These are phyloP conservation scores for Fusarium decemcellulare DNA, from an alignment of 2,329 filamentous ascomycete species.

Conservation along the genomic window DNA sequence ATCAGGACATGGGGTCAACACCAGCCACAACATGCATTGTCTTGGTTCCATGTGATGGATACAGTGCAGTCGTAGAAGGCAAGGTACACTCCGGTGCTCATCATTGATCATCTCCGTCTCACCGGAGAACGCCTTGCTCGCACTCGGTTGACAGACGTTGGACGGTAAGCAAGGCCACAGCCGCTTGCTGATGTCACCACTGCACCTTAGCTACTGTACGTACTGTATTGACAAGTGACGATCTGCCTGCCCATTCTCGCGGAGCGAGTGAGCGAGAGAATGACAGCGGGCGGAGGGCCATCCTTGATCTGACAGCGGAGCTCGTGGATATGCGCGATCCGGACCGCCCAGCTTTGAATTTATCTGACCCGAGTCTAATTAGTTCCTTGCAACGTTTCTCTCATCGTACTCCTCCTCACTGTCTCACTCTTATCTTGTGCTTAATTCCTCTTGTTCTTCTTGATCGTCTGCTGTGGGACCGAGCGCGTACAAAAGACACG, in stretches of 20 bases:
- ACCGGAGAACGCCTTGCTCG: constrained; percentile 8
- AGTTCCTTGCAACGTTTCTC: not conserved
- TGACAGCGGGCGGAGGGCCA: constrained; percentile 1
- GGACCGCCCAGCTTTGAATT: not conserved
- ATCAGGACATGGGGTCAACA: constrained; percentile 17
- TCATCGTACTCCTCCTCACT: not conserved
- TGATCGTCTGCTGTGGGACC: constrained; percentile 24
- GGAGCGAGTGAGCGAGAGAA: not conserved
- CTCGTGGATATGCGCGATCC: constrained; percentile 15
- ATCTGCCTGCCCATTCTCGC: constrained; percentile 1
- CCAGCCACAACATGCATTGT: constrained; percentile 22
- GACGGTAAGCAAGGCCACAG: constrained; percentile 33
- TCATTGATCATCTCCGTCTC: constrained; percentile 3
- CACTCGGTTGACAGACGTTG: not conserved
- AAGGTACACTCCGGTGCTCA: not conserved
- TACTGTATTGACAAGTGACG: constrained; percentile 30
- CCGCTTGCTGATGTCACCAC: constrained; percentile 40
- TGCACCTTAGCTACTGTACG: not conserved
- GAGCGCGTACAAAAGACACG: constrained; percentile 25
- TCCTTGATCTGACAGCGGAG: constrained; percentile 36
- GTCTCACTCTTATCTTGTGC: not conserved
- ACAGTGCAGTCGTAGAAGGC: not conserved
- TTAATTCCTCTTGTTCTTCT: constrained; percentile 1
- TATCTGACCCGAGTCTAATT: not conserved
- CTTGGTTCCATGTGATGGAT: constrained; percentile 19